Base-by-base conservation (phyloP, 306 rosid species). In the Cucumis cinereus region DNA sequence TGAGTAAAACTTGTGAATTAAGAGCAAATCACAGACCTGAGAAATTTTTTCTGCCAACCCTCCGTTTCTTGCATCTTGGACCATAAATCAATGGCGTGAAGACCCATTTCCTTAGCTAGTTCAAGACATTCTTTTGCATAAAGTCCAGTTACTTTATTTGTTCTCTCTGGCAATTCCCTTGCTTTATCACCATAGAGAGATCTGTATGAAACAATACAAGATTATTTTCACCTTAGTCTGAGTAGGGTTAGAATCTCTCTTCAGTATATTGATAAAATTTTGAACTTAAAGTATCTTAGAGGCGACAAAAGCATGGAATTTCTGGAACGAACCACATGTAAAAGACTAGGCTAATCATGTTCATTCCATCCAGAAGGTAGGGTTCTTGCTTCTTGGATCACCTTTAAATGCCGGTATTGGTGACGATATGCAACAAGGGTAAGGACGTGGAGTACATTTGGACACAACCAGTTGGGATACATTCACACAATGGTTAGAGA, bases 51-150 rank as follows among this genome's bases (percentile, higher is more conserved):
- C 86, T 82, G 95, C 98, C 98, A 91, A 77, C 92, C 93, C 41
- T 78, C 93, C n/a, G 88, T 87, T 86, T 94, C 96, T 83, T 94
- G 98, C 89, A 94, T 75, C 85, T 87, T 87, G 81, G 93, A 87
- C 98, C 98, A 94, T n/a, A 94, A 81, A 84, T 94, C 82, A 78
- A 94, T 68, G 76, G 79, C 79, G 26, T 57, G 75, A 69, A 85
- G 63, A 58, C 82, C 87, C 82, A 90, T 80, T 79, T 94, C 97
- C 82, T 89, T 82, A 30, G 96, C 95, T 43, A 86, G 76, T 76
- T 86, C 92, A 77, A 90, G 13, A 55, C 96, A 94, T 30, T 88
- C 81, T 50, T 84, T 86, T 45, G 98, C 98, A 86, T 94, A 90
- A 57, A 78, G 82, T 78, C 89, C 95, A 36, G 97, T 79, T 73